These are phyloP conservation scores for Sodiomyces alkalinus DNA, from an alignment of 2,329 filamentous ascomycete species.

Conservation along the genomic window DNA sequence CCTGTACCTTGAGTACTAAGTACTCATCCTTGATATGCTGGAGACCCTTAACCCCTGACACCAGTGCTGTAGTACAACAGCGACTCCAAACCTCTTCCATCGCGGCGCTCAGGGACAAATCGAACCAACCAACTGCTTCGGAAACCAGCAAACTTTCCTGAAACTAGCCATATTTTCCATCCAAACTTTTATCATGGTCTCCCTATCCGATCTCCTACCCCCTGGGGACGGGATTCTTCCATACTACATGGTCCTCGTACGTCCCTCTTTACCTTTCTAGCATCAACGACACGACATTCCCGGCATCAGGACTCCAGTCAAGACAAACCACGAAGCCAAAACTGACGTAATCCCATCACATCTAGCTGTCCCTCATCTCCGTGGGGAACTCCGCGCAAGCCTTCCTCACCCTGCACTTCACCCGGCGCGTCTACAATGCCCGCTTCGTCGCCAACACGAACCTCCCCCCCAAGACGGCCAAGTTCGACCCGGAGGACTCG, in stretches of 20 bases:
- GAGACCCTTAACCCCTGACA: no score
- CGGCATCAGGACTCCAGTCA: background rate
- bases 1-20: no score
- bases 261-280: no score
- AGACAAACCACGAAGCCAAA: background rate
- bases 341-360: no score
- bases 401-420: conserved; percentile 66
- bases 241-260: conserved; percentile 42
- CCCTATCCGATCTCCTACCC: conserved; percentile 28
- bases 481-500: conserved; percentile 35
- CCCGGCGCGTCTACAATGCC: conserved; percentile 73
- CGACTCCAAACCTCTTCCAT: no score
- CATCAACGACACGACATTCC: no score
- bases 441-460: conserved; percentile 36
- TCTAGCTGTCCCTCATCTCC: conserved; percentile 66
- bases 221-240: conserved; percentile 37
- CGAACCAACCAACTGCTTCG: background rate
- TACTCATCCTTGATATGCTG: no score
- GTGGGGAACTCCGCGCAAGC: conserved; percentile 76
- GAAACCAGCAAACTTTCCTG: no score
- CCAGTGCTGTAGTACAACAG: no score
- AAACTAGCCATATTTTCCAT: no score
- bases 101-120: no score
- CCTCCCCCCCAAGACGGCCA: conserved; percentile 23
- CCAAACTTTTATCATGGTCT: conserved; percentile 23